Evolutionary conservation across 306 rosid genomes (phyloP), one percentile per base, ranked within the genome.

Genomic region (Elaeagnus macrophylla): DNA sequence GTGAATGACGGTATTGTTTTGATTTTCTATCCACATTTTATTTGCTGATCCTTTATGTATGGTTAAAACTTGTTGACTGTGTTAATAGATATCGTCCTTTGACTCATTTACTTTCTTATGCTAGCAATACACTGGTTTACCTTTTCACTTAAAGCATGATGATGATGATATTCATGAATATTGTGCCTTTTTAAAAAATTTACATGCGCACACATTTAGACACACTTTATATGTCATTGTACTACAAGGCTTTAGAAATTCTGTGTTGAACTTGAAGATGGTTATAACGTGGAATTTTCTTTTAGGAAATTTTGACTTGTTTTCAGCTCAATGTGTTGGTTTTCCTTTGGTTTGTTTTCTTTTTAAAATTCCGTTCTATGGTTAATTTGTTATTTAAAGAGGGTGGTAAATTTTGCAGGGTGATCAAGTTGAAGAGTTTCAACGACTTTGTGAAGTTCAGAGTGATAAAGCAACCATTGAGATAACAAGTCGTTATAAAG

Each of bases 391-490:
- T 59, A 8, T 48, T 48, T 48, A 43, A 14, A n/a, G 37, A 35
- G 57, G 61, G 35, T 38, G 25, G 32, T 25, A 48, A 10, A 8
- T 60, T 52, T 77, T 66, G 74, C 73, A 91, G 99, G 96, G 99
- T 42, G 96, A 87, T 47, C 73, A 61, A 71, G 80, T 91, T 48
- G 95, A 84, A 10, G 95, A 84, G 13, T 91, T 91, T 71, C 96
- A 91, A 69, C 95, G 85, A 18, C 78, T 91, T 32, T 84, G 99
- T 72, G 96, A 87, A 79, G 96, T 91, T 76, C 99, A 91, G 68
- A 91, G 99, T 64, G 99, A 91, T 70, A 91, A 91, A 80, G 99
- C 99, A 73, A 91, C 95, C 14, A 91, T 91, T 60, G 99, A 91
- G 74, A 91, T 91, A 60, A 87, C 99, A 4, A 86, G 99, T 62